Percentiles rank a stretch among this genome's conserved stretches.
These are phyloP conservation scores for Tubosaeta brunneosetosa DNA, from an alignment of 768 basidiomycete species.

Conservation along the genomic window DNA sequence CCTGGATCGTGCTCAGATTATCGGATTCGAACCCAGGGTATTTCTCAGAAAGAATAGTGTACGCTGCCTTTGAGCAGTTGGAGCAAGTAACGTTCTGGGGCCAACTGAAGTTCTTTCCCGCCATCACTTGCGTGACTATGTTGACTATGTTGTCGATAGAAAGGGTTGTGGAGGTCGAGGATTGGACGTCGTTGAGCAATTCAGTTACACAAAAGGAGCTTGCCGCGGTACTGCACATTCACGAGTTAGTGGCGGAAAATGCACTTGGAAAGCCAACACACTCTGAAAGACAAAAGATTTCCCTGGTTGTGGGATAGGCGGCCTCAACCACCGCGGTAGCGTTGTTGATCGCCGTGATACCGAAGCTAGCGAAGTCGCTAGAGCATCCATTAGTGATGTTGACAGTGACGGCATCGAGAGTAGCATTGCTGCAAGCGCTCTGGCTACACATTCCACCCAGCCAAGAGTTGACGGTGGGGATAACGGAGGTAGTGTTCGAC, in stretches of 20 bases:
- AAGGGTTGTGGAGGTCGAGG: constrained; percentile 15
- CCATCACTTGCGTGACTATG: constrained; percentile 4
- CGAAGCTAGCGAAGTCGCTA: constrained; percentile 32
- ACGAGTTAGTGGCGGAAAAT: not conserved
- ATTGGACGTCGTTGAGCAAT: constrained; percentile 49
- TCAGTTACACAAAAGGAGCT: constrained; percentile 56
- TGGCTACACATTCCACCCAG: constrained; percentile 50
- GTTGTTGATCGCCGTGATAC: constrained; percentile 14
- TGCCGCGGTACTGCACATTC: constrained; percentile 26
- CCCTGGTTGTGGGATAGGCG: constrained; percentile 53
- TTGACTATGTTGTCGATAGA: constrained; percentile 16
- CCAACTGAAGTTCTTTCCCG: constrained; percentile 11
- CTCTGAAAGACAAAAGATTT: constrained; percentile 63
- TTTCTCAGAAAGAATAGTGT: constrained; percentile 37
- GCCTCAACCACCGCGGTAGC: constrained; percentile 39
- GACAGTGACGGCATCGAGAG: constrained; percentile 49
- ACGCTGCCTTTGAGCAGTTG: constrained; percentile 49
- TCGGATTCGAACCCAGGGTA: constrained; percentile 33
- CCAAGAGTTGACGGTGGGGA: constrained; percentile 54
- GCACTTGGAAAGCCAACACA: constrained; percentile 31
- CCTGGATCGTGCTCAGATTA: constrained; percentile 26
- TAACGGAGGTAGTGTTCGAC: constrained; percentile 29
- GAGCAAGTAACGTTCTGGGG: constrained; percentile 46
- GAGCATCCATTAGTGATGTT: constrained; percentile 53
- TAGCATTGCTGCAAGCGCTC: constrained; percentile 53